Evolutionary conservation across 345 rosid genomes (phyloP).

Genomic region (Acer yangbiense): DNA sequence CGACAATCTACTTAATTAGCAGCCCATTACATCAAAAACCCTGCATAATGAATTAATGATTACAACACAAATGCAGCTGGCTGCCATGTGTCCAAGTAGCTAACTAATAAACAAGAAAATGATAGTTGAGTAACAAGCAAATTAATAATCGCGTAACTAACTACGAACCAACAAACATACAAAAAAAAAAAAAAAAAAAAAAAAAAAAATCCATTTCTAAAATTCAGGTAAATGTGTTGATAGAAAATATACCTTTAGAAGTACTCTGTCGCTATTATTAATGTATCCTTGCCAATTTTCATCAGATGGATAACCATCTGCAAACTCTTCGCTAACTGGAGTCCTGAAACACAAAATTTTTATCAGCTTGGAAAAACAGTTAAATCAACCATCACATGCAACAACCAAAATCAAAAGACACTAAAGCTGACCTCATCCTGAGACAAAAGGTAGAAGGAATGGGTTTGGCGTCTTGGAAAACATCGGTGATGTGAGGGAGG

Average conservation of each 20-base stretch:
- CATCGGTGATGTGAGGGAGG: conserved; percentile 79
- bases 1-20: background rate
- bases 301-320: conserved; percentile 83
- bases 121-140: background rate
- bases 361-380: background rate
- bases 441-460: conserved; percentile 91
- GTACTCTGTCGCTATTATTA: conserved; percentile 84
- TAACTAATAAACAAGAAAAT: background rate
- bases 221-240: no score
- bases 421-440: conserved; percentile 62
- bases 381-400: background rate
- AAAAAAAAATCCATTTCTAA: background rate
- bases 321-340: conserved; percentile 65
- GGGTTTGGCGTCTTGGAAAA: conserved; percentile 60
- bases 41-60: no score
- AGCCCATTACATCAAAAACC: background rate
- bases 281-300: conserved; percentile 98
- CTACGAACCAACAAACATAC: no score
- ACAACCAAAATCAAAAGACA: background rate
- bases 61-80: no score
- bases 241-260: conserved; percentile 65
- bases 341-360: conserved; percentile 41
- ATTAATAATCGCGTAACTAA: background rate
- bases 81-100: no score
- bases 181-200: background rate